These are phyloP conservation scores for Aureobasidium sp. DNA, from an alignment of 2,329 filamentous ascomycete species.

Conservation along the genomic window DNA sequence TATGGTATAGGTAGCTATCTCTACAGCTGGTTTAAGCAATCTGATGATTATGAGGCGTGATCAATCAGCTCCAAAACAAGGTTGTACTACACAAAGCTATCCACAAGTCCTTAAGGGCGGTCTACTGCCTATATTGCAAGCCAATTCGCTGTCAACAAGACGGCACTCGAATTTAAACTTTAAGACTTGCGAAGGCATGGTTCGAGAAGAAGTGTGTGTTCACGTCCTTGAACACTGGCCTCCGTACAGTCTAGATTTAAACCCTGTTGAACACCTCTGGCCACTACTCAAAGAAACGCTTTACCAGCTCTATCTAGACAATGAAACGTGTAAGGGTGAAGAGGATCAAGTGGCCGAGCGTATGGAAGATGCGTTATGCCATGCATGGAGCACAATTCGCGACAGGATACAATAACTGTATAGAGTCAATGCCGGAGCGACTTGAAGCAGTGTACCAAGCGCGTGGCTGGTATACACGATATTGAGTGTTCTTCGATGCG, in stretches of 20 bases:
- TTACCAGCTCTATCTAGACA: conserved; percentile 4
- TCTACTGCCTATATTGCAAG: background rate
- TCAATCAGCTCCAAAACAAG: background rate
- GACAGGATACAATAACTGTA: background rate
- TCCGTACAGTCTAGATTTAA: background rate
- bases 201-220: background rate
- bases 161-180: background rate
- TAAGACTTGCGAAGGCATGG: background rate
- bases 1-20: background rate
- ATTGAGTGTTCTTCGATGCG: background rate
- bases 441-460: background rate
- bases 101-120: background rate
- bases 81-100: background rate
- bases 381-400: background rate
- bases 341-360: background rate
- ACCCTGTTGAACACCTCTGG: conserved; percentile 5
- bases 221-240: background rate
- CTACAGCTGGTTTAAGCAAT: background rate
- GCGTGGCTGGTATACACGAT: background rate
- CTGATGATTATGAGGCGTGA: background rate
- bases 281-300: background rate
- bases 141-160: background rate
- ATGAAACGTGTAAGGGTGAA: background rate
- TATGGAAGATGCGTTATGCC: background rate
- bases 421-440: background rate